phyloP scores from a whole-genome alignment of 2,329 filamentous ascomycete species.

The Epicoccum nigrum region DNA sequence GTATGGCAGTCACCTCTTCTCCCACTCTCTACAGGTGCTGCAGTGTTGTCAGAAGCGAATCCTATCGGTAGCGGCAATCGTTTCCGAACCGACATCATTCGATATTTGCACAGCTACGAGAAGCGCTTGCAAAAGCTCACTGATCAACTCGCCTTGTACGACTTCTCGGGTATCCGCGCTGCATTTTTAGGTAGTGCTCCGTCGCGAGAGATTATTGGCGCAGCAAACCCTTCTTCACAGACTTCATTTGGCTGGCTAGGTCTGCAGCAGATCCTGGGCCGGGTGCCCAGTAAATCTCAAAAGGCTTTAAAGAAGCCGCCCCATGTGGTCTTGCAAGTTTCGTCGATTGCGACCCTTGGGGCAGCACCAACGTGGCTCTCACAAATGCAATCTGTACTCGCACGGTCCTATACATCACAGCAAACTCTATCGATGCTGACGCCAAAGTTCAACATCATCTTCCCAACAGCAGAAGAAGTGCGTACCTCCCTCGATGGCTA shows the following conservation, averaged over 20 bases:
- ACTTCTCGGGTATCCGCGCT: slow-evolving; percentile 73
- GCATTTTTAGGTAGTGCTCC: slow-evolving; percentile 81
- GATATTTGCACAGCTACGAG: slow-evolving; percentile 75
- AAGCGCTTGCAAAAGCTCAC: slow-evolving; percentile 61
- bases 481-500: slow-evolving; percentile 79
- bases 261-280: slow-evolving; percentile 64
- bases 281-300: slow-evolving; percentile 49
- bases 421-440: neutral
- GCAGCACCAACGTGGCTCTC: slow-evolving; percentile 73
- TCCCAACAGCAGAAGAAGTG: slow-evolving; percentile 81
- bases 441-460: slow-evolving; percentile 73
- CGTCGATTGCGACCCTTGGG: slow-evolving; percentile 82
- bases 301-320: slow-evolving; percentile 34
- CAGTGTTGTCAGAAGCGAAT: slow-evolving; percentile 6
- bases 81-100: slow-evolving; percentile 78
- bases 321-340: slow-evolving; percentile 68
- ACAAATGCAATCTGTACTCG: slow-evolving; percentile 53
- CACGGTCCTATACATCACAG: slow-evolving; percentile 9
- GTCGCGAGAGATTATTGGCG: slow-evolving; percentile 63
- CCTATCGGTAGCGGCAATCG: slow-evolving; percentile 65
- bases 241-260: slow-evolving; percentile 80
- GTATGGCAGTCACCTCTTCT: slow-evolving; percentile 79
- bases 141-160: slow-evolving; percentile 64
- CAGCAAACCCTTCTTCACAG: slow-evolving; percentile 49
- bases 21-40: slow-evolving; percentile 50